These are phyloP conservation scores for Paralagenidium karlingii DNA, from an alignment of 352 stramenopile species.

Conservation along the genomic window DNA sequence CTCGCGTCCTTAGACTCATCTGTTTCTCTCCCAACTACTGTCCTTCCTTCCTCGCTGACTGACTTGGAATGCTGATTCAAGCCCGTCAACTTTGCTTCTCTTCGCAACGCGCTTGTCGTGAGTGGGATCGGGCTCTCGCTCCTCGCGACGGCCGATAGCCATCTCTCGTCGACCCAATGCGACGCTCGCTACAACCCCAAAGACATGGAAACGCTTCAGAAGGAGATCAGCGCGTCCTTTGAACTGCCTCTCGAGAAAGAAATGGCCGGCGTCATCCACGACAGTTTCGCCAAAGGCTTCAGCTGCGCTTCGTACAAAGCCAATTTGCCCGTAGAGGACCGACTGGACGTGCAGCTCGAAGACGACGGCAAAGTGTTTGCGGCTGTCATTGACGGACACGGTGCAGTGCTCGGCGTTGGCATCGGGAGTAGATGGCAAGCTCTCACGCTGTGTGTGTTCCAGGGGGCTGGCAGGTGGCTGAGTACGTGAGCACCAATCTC, in stretches of 20 bases:
- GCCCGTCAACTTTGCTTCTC: no score
- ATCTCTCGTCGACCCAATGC: slow-evolving; percentile 17
- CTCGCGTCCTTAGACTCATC: no score
- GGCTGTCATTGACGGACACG: slow-evolving; percentile 84
- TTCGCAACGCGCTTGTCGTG: no score
- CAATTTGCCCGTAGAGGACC: slow-evolving; percentile 76
- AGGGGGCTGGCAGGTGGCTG: slow-evolving; percentile 88
- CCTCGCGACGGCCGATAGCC: slow-evolving; percentile 12
- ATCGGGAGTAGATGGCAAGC: background rate
- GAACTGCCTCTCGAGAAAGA: no score
- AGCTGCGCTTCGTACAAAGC: slow-evolving; percentile 30
- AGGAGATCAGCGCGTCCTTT: slow-evolving; percentile 16
- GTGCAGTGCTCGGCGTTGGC: slow-evolving; percentile 11
- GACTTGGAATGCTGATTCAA: no score
- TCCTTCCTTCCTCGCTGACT: no score
- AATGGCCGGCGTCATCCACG: no score
- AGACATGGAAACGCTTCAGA: slow-evolving; percentile 16
- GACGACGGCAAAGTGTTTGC: slow-evolving; percentile 72
- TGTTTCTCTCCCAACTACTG: no score
- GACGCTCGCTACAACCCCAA: slow-evolving; percentile 32
- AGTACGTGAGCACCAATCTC: slow-evolving; percentile 73
- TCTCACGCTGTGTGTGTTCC: no score
- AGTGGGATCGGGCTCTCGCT: slow-evolving; percentile 35
- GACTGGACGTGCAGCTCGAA: slow-evolving; percentile 60
- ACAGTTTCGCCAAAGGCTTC: slow-evolving; percentile 18